These are phyloP conservation scores for Macrophomina tecta DNA, from an alignment of 2,329 filamentous ascomycete genomes.

Conservation along the genomic window DNA sequence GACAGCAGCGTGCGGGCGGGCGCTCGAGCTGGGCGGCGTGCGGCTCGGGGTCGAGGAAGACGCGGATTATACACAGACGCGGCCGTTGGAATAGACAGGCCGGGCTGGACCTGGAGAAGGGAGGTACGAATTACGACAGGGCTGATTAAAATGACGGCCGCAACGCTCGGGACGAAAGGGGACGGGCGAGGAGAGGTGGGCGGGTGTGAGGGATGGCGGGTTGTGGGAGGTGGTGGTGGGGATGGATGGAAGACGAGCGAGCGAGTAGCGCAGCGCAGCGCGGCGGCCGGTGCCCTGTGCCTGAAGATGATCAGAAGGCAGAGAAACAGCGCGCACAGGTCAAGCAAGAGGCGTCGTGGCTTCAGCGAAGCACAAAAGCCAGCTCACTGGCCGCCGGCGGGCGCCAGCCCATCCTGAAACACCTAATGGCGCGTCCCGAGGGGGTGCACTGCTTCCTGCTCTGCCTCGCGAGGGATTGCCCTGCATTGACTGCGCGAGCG, in stretches of 20 bases:
- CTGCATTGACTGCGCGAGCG: not conserved
- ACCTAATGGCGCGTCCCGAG: slow-evolving; percentile 18
- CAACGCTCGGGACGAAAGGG: slow-evolving; percentile 24
- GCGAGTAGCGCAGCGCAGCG: not conserved
- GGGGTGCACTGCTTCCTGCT: not conserved
- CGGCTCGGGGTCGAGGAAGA: slow-evolving; percentile 8
- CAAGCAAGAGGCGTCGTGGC: slow-evolving; percentile 20
- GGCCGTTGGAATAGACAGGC: slow-evolving; percentile 24
- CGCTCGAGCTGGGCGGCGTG: slow-evolving; percentile 1
- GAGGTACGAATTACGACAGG: slow-evolving; percentile 27
- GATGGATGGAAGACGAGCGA: slow-evolving; percentile 6
- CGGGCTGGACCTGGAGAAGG: slow-evolving; percentile 23
- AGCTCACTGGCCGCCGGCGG: slow-evolving; percentile 21
- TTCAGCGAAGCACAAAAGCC: slow-evolving; percentile 23
- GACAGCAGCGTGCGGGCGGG: slow-evolving; percentile 3
- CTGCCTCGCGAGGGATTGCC: slow-evolving; percentile 13
- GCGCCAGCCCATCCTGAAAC: slow-evolving; percentile 21
- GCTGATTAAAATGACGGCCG: slow-evolving; percentile 26
- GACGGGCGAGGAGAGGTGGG: not conserved
- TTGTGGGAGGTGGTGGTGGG: slow-evolving; percentile 15
- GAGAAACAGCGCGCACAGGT: slow-evolving; percentile 23
- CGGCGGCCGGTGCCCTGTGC: slow-evolving; percentile 16
- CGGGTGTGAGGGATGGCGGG: slow-evolving; percentile 5
- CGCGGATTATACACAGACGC: slow-evolving; percentile 26
- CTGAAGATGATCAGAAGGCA: slow-evolving; percentile 19